phyloP scores from a whole-genome alignment of 345 rosid genomes.

The Ailanthus altissimus region DNA sequence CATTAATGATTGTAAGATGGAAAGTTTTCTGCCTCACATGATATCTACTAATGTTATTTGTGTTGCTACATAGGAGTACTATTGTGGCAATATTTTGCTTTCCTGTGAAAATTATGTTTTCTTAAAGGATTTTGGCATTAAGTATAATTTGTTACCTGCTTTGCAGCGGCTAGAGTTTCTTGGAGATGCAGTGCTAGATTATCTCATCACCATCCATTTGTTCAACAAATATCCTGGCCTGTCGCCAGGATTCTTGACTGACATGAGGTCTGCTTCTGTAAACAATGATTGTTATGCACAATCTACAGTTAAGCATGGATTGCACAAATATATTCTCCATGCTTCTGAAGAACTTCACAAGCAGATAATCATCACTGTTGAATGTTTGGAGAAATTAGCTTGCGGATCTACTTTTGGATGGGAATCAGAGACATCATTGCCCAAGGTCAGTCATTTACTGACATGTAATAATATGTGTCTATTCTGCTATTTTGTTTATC shows the following conservation, averaged over 20 bases:
- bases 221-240: constrained; percentile 56
- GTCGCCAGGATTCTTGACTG: constrained; percentile 81
- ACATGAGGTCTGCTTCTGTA: constrained; percentile 93
- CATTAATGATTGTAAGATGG: background rate
- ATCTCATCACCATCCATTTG: constrained; percentile 61
- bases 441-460: constrained; percentile 55
- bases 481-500: background rate
- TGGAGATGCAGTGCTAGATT: constrained; percentile 87
- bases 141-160: background rate
- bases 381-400: constrained; percentile 33
- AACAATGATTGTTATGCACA: constrained; percentile 85
- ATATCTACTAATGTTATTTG: background rate
- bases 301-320: constrained; percentile 51
- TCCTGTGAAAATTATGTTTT: background rate
- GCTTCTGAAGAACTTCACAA: constrained; percentile 65
- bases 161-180: constrained; percentile 91
- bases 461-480: background rate
- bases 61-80: background rate
- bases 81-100: background rate
- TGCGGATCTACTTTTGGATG: constrained; percentile 62
- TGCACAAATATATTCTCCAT: constrained; percentile 73
- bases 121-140: background rate
- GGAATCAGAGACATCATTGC: constrained; percentile 73
- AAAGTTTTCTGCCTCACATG: background rate
- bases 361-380: constrained; percentile 40